phyloP scores from a whole-genome alignment of 2,329 filamentous ascomycete species.

The Fusarium vanettenii region DNA sequence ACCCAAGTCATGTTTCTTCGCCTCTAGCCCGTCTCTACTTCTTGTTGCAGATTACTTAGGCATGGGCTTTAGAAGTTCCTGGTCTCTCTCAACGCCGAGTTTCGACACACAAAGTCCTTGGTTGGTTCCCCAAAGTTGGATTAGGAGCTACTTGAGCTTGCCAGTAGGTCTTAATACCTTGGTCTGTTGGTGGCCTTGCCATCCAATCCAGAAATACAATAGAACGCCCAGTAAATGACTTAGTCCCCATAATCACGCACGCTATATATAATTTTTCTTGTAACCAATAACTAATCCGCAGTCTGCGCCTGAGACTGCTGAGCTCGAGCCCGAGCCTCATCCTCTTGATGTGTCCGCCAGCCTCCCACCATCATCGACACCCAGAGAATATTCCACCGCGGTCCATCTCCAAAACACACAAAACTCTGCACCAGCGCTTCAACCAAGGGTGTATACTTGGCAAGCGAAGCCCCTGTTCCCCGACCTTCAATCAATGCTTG shows the following conservation, averaged over 20 bases:
- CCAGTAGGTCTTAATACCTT: neutral
- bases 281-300: neutral
- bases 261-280: neutral
- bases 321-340: neutral
- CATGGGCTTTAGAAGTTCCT: neutral
- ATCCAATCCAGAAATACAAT: neutral
- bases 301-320: neutral
- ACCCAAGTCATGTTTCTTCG: neutral
- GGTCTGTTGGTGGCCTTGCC: neutral
- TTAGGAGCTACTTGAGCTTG: neutral
- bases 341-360: constrained; percentile 12
- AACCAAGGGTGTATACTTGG: constrained; percentile 29
- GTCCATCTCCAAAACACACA: constrained; percentile 42
- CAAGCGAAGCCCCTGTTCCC: constrained; percentile 13
- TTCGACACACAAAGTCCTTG: neutral
- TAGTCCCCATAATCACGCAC: neutral
- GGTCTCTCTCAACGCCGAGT: neutral
- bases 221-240: neutral
- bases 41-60: neutral
- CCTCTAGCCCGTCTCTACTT: neutral
- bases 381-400: constrained; percentile 39
- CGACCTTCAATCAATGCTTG: constrained; percentile 36
- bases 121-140: neutral
- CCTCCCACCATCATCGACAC: constrained; percentile 35
- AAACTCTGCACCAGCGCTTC: constrained; percentile 34